Evolutionary conservation across 1,284 basidiomycete genomes (phyloP).

Genomic region (Laetiporus sulphureus): DNA sequence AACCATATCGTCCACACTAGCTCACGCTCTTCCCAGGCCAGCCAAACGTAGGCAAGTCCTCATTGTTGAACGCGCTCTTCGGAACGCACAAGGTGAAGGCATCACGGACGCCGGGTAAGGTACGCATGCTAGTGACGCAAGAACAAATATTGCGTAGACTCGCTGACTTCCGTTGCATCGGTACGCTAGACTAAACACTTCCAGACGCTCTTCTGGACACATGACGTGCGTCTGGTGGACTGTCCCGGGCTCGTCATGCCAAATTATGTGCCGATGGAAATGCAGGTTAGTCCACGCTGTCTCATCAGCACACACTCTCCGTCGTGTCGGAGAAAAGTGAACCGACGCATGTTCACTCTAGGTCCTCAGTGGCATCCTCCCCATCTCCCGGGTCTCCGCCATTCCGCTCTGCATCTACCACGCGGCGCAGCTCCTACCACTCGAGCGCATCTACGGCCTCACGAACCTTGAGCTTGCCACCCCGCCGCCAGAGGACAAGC

Average conservation of each 20-base stretch:
- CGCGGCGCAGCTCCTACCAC: slow-evolving; percentile 63
- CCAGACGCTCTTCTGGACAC: slow-evolving; percentile 85
- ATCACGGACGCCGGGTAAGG: slow-evolving; percentile 88
- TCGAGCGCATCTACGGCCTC: slow-evolving; percentile 69
- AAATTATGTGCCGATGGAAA: slow-evolving; percentile 71
- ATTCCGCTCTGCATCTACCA: slow-evolving; percentile 71
- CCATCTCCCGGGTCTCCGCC: slow-evolving; percentile 83
- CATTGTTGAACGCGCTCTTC: slow-evolving; percentile 85
- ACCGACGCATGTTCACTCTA: slow-evolving; percentile 28
- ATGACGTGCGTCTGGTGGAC: slow-evolving; percentile 76
- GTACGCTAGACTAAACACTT: slow-evolving; percentile 79
- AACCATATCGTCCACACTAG: not conserved
- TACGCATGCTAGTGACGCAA: slow-evolving; percentile 21
- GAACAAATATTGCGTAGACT: not conserved
- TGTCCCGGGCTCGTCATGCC: slow-evolving; percentile 86
- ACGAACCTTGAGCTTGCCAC: slow-evolving; percentile 38
- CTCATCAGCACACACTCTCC: slow-evolving; percentile 1
- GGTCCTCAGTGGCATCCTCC: slow-evolving; percentile 77
- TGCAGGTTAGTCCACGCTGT: slow-evolving; percentile 44
- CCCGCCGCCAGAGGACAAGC: slow-evolving; percentile 47
- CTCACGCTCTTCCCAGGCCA: slow-evolving; percentile 47
- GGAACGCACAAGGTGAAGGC: slow-evolving; percentile 79
- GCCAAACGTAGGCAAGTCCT: slow-evolving; percentile 93
- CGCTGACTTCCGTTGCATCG: slow-evolving; percentile 1
- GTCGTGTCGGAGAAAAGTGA: too few relatives aligned